A percentile compares a stretch with the other conserved stretches of the same genome.
Evolutionary conservation across 2,329 filamentous ascomycete species (phyloP).

Genomic region (Ophiostoma novo-ulmi): DNA sequence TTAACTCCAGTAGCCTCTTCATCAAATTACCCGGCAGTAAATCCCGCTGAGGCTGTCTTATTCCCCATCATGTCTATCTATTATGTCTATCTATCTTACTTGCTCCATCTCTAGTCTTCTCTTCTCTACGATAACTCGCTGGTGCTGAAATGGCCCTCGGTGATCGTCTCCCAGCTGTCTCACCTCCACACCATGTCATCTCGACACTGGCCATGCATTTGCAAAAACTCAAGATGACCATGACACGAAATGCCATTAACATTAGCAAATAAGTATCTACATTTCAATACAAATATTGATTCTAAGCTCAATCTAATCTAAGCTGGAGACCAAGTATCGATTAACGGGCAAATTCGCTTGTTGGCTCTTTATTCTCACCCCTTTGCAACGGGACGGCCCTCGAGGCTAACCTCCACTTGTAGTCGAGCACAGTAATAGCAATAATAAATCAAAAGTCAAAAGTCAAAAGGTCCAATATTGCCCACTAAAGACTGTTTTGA

Average conservation of each 20-base stretch:
- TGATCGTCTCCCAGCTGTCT: background rate
- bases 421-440: background rate
- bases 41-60: too few species aligned
- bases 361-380: background rate
- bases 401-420: background rate
- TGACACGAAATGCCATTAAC: too few species aligned
- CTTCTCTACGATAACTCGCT: too few species aligned
- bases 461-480: background rate
- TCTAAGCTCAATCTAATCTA: too few species aligned
- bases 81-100: too few species aligned
- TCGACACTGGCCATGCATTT: background rate
- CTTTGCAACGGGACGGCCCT: constrained; percentile 1
- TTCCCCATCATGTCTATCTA: too few species aligned
- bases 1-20: background rate
- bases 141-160: background rate
- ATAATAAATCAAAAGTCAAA: too few species aligned
- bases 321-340: too few species aligned
- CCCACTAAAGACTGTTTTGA: background rate
- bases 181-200: background rate
- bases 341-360: background rate
- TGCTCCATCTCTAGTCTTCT: too few species aligned
- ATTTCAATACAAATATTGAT: too few species aligned
- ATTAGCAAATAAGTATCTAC: too few species aligned
- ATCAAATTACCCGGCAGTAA: background rate
- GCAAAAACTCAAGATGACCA: background rate